These are phyloP conservation scores for Corchorus capsularis DNA, from an alignment of 345 rosid genomes.

Conservation along the genomic window DNA sequence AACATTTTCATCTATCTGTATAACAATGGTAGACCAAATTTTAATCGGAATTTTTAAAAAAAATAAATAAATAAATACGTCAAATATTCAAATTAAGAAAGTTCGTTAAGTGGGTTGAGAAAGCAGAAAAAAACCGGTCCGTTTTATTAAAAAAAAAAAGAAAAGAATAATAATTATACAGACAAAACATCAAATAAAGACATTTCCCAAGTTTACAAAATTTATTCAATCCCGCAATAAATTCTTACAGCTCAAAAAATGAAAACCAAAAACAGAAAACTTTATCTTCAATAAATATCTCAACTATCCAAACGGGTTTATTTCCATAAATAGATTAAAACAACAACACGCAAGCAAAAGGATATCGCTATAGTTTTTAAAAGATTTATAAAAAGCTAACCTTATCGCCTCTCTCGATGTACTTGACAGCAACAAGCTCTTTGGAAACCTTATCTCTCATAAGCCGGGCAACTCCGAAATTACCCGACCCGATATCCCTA, in stretches of 20 bases:
- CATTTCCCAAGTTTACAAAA: not conserved
- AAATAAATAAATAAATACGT: not conserved
- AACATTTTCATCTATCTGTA: conserved; percentile 95
- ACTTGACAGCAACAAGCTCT: conserved; percentile 96
- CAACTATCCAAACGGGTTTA: conserved; percentile 18
- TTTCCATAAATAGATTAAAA: conserved; percentile 25
- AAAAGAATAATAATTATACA: not conserved
- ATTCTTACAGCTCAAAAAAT: not conserved
- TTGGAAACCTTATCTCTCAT: conserved; percentile 78
- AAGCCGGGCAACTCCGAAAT: conserved; percentile 85
- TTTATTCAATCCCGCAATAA: not conserved
- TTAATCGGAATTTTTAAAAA: not conserved
- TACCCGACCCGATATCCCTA: conserved; percentile 86
- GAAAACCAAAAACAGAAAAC: conserved; percentile 9
- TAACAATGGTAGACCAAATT: conserved; percentile 6
- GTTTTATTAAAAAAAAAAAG: too few relatives aligned
- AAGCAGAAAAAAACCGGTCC: not conserved
- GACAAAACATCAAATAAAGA: not conserved
- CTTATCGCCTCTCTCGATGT: conserved; percentile 94
- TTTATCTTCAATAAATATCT: conserved; percentile 3
- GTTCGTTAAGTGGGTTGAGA: not conserved
- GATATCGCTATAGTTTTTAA: not conserved
- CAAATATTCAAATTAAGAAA: not conserved
- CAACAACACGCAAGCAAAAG: not conserved
- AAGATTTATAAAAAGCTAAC: conserved; percentile 32